phyloP scores from a whole-genome alignment of 495 filamentous ascomycete species.

The Cetradonia linearis region DNA sequence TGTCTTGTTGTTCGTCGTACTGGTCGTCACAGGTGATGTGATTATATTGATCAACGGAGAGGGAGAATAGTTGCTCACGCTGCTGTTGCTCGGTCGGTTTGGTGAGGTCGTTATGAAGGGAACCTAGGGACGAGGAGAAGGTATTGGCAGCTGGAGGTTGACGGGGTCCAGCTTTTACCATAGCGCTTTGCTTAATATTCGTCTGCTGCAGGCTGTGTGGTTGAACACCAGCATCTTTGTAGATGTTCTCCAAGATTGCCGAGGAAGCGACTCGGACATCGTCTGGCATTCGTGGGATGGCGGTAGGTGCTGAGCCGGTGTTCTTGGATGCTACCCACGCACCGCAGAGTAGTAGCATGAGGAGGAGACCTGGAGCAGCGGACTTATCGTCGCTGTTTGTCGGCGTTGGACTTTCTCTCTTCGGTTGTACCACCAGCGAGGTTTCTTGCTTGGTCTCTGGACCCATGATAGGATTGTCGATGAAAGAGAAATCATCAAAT shows the following conservation, averaged over 20 bases:
- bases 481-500: slow-evolving; percentile 74
- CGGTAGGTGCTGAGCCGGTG: slow-evolving; percentile 41
- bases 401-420: slow-evolving; percentile 46
- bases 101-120: slow-evolving; percentile 62
- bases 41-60: slow-evolving; percentile 84
- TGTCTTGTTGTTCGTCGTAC: slow-evolving; percentile 28
- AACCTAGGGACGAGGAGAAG: slow-evolving; percentile 46
- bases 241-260: slow-evolving; percentile 75
- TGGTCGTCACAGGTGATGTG: slow-evolving; percentile 55
- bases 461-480: slow-evolving; percentile 46
- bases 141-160: slow-evolving; percentile 32
- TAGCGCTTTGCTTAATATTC: slow-evolving; percentile 22
- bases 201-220: background rate
- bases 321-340: slow-evolving; percentile 91
- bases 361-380: slow-evolving; percentile 51
- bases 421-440: slow-evolving; percentile 41
- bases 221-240: slow-evolving; percentile 64
- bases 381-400: slow-evolving; percentile 50
- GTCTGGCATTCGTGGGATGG: slow-evolving; percentile 76
- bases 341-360: slow-evolving; percentile 88
- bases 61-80: slow-evolving; percentile 76
- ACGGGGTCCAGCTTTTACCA: slow-evolving; percentile 30
- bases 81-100: slow-evolving; percentile 75
- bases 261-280: slow-evolving; percentile 90
- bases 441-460: slow-evolving; percentile 33